Base-by-base conservation (phyloP, 2,329 filamentous ascomycete species). In the Chaetomiaceae sp. region DNA sequence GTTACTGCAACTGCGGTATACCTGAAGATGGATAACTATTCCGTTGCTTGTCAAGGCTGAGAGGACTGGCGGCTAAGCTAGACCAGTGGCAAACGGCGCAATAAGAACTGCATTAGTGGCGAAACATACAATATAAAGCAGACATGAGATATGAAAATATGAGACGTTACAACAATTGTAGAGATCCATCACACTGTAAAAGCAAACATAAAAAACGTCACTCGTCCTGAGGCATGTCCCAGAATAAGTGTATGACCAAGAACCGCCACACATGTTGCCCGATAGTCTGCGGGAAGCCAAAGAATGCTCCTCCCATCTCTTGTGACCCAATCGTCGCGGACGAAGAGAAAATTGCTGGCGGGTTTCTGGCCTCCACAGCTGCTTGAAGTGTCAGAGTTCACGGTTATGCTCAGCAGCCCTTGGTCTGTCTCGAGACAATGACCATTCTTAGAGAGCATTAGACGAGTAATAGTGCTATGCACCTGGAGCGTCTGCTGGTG, bases 401-500 rank as follows among this genome's bases (percentile, higher is more conserved):
- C 8, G 33, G 35, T 38, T 15, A 38, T 15, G 12, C 36, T 38
- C 22, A 38, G 20, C 42, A 26, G 17, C 17, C n/a, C 22, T 24
- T 12, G 15, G 15, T 6, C 19, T 18, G 18, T 41, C 18, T 9
- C 20, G 18, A 24, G 7, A 24, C 4, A 42, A 38, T 47, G 45
- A 33, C 19, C 18, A 37, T 29, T 9, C 27, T 14, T 29, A 29
- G 27, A 27, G 26, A 7, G 11, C 26, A 39, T 15, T 30, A 9
- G 26, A 19, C 15, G 24, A 18, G 40, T 18, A 10, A 3, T 3
- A 27, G 17, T 12, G 29, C 36, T n/a, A 39, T 45, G 36, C 35
- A 37, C 52, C 26, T 50, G 14, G 36, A 57, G 45, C 36, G 51
- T 48, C 24, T 37, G 29, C 22, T 7, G 46, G 46, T 40, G 30